phyloP scores from a whole-genome alignment of 108 stramenopile genomes.

The Aureococcus anophagefferens region DNA sequence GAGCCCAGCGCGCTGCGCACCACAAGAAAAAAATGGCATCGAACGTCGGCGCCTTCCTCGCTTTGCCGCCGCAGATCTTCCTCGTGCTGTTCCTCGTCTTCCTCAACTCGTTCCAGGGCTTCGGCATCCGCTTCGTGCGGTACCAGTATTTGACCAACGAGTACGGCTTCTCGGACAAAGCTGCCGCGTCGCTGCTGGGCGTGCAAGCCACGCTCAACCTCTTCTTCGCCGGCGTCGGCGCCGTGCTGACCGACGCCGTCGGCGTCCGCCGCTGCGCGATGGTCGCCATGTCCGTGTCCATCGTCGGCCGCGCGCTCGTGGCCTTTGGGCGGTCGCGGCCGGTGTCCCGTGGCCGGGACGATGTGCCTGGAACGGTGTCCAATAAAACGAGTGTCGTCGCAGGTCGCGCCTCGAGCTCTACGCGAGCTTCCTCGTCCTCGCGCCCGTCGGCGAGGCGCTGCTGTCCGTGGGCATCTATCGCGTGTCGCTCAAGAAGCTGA shows the following conservation, averaged over 20 bases:
- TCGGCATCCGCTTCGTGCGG: slow-evolving; percentile 21
- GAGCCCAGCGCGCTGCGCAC: too few species aligned
- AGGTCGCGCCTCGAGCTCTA: too few species aligned
- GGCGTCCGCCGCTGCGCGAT: slow-evolving; percentile 21
- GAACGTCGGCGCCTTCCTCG: slow-evolving; percentile 7
- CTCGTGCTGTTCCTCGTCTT: slow-evolving; percentile 8
- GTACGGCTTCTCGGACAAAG: slow-evolving; percentile 12
- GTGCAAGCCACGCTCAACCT: slow-evolving; percentile 26
- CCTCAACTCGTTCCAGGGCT: slow-evolving; percentile 32
- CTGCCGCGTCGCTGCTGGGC: slow-evolving; percentile 26
- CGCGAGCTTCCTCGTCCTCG: slow-evolving; percentile 13
- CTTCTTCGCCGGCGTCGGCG: slow-evolving; percentile 13
- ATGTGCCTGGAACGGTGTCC: too few species aligned
- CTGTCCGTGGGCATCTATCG: slow-evolving; percentile 29
- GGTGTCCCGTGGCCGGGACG: too few species aligned
- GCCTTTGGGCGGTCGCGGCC: slow-evolving; percentile 17
- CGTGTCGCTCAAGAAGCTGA: slow-evolving; percentile 35
- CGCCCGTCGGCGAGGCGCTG: slow-evolving; percentile 31
- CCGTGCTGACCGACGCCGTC: slow-evolving; percentile 23
- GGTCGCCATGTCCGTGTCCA: slow-evolving; percentile 18
- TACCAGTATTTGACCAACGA: slow-evolving; percentile 36
- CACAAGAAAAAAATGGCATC: too few species aligned
- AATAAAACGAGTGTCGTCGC: too few species aligned
- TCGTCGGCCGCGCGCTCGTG: slow-evolving; percentile 23
- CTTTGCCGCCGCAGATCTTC: slow-evolving; percentile 18